Evolutionary conservation across 768 basidiomycete species (phyloP).

Genomic region (Rhizopogon roseolus): DNA sequence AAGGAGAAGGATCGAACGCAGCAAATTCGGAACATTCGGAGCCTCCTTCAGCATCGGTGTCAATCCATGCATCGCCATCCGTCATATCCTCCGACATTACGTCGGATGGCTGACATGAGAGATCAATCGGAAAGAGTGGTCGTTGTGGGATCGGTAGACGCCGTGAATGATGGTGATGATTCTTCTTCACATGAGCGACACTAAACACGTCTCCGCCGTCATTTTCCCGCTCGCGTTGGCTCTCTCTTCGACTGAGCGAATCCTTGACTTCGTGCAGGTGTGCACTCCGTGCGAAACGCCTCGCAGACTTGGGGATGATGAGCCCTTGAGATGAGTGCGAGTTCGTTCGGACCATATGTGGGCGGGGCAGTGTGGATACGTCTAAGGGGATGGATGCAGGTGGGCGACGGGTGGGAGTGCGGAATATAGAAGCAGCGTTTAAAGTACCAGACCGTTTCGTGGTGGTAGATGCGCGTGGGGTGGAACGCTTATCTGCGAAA

Average conservation of each 20-base stretch:
- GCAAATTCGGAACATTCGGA: conserved; percentile 15
- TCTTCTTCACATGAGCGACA: not conserved
- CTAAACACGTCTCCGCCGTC: conserved; percentile 14
- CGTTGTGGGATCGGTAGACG: not conserved
- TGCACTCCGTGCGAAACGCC: conserved; percentile 59
- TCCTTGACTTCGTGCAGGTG: conserved; percentile 62
- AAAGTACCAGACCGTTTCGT: not conserved
- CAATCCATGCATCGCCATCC: conserved; percentile 31
- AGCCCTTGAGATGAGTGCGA: conserved; percentile 28
- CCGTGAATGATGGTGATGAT: not conserved
- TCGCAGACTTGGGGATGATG: conserved; percentile 36
- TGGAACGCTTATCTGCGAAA: not conserved
- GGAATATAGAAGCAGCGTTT: conserved; percentile 9
- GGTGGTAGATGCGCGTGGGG: not conserved
- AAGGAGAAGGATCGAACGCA: conserved; percentile 6
- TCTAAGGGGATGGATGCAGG: conserved; percentile 18
- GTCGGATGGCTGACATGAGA: not conserved
- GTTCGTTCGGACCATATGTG: conserved; percentile 39
- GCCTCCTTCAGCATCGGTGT: conserved; percentile 33
- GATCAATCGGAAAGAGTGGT: conserved; percentile 8
- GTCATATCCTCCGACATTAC: conserved; percentile 6
- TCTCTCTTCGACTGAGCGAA: conserved; percentile 8
- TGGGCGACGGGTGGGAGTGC: conserved; percentile 26
- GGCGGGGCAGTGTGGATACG: conserved; percentile 24
- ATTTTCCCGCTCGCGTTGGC: conserved; percentile 9